Evolutionary conservation across 306 rosid species (phyloP).

Genomic region (Luffa acutangula): DNA sequence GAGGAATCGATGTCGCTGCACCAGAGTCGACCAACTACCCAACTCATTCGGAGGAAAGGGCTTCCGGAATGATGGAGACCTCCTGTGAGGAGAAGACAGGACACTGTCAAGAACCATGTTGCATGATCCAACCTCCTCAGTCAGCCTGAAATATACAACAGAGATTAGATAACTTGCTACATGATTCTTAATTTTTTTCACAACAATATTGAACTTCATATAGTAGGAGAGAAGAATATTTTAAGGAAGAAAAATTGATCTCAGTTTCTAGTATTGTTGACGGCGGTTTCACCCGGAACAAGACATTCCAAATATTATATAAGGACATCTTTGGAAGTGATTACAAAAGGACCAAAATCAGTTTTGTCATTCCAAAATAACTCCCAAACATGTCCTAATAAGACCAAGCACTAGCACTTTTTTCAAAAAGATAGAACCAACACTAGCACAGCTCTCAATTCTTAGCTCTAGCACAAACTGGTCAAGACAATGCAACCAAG

Average conservation of each 20-base stretch:
- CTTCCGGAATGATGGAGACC: constrained; percentile 52
- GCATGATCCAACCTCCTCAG: constrained; percentile 26
- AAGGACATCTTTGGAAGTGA: not conserved
- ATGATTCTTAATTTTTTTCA: not conserved
- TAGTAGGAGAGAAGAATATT: not conserved
- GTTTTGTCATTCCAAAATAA: no score
- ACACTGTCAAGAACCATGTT: constrained; percentile 72
- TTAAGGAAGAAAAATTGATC: not conserved
- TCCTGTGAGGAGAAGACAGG: constrained; percentile 56
- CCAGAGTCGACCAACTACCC: constrained; percentile 69
- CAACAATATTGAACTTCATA: not conserved
- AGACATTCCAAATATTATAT: not conserved
- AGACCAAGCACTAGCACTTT: not conserved
- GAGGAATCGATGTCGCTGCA: constrained; percentile 76
- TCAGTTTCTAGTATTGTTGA: not conserved
- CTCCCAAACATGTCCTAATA: not conserved
- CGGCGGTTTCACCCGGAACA: not conserved
- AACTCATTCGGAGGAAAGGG: constrained; percentile 40
- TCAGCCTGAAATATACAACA: constrained; percentile 27
- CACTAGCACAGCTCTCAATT: not conserved
- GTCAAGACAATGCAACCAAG: not conserved
- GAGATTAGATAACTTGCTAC: not conserved
- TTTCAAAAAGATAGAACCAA: not conserved
- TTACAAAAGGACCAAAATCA: no score
- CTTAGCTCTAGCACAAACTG: not conserved